Evolutionary conservation across 108 stramenopile genomes (phyloP), one percentile per base, ranked within the genome.

Genomic region (Conticribra guillardii): DNA sequence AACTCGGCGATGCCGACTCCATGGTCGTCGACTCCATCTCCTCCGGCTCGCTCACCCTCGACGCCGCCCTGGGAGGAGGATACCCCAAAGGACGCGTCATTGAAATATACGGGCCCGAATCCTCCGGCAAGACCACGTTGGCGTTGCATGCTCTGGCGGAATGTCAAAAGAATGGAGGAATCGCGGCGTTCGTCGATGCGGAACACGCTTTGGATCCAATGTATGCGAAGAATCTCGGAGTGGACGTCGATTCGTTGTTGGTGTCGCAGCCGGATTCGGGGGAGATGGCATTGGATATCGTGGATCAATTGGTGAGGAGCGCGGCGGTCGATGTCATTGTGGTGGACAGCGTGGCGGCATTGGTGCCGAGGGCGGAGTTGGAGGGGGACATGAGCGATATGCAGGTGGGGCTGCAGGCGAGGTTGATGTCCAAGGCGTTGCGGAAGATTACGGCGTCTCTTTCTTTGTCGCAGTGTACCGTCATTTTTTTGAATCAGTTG

Each of bases 281-380:
- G 19, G 98, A 99, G 75, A 96, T 97, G 93, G 98, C 97, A 23
- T 81, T 99, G 55, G 98, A 99, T 67, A 96, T 98, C 58, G 94
- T 97, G 23, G 97, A 98, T 83, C 92, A 95, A 50, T 79, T 99
- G 19, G 96, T 99, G 7, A 63, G 96, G 29, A 84, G 82, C 63
- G 61, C 85, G 1, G 97, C 96, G 3, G 95, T 99, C 31, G 97
- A 97, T 74, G 78, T 98, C n/a, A 91, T 99, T 28, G 97, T 99
- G 1, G 84, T 98, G 5, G 98, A 99, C 61, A 81, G 80, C 29
- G 97, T 99, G 15, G 97, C 98, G 17, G 97, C 98, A 4, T 74
- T 99, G 51, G 97, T 99, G 0, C 98, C 97, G 7, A 80, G 96
- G 22, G 98, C 96, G 15, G 98, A 99, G 73, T 73, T 94, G 60